These are phyloP conservation scores for Xylaria arbuscula DNA, from an alignment of 2,329 filamentous ascomycete genomes.

Conservation along the genomic window DNA sequence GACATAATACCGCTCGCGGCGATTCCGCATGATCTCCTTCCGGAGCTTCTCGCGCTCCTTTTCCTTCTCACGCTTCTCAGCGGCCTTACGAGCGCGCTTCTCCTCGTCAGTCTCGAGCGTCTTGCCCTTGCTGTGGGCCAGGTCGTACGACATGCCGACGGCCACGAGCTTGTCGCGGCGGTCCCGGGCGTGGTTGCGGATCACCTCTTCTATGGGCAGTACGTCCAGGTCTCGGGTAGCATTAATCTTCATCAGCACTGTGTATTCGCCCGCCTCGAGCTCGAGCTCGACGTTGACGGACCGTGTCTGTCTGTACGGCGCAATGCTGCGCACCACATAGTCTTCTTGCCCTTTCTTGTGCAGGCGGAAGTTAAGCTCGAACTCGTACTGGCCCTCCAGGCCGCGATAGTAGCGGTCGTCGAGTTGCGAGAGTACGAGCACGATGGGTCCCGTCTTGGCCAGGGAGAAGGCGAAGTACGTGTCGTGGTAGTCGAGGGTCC, in stretches of 20 bases:
- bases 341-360: slow-evolving; percentile 63
- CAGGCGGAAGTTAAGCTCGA: slow-evolving; percentile 65
- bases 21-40: slow-evolving; percentile 54
- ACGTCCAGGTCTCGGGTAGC: slow-evolving; percentile 67
- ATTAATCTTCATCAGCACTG: slow-evolving; percentile 78
- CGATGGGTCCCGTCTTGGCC: slow-evolving; percentile 60
- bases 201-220: slow-evolving; percentile 71
- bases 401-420: slow-evolving; percentile 68
- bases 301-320: slow-evolving; percentile 71
- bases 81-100: slow-evolving; percentile 59
- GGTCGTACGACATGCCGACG: slow-evolving; percentile 76
- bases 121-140: slow-evolving; percentile 74
- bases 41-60: slow-evolving; percentile 54
- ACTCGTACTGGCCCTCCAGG: slow-evolving; percentile 66
- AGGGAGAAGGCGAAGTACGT: slow-evolving; percentile 65
- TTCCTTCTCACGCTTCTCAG: slow-evolving; percentile 57
- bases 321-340: slow-evolving; percentile 66
- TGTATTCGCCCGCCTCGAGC: slow-evolving; percentile 79
- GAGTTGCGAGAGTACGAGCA: slow-evolving; percentile 68
- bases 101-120: slow-evolving; percentile 61
- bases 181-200: slow-evolving; percentile 71
- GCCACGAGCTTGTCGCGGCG: slow-evolving; percentile 77
- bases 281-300: slow-evolving; percentile 82
- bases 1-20: slow-evolving; percentile 43
- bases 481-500: slow-evolving; percentile 66